A percentile compares a stretch with the other conserved stretches of the same genome.
Evolutionary conservation across 345 rosid species (phyloP).

Genomic region (Ceriops zippeliana): DNA sequence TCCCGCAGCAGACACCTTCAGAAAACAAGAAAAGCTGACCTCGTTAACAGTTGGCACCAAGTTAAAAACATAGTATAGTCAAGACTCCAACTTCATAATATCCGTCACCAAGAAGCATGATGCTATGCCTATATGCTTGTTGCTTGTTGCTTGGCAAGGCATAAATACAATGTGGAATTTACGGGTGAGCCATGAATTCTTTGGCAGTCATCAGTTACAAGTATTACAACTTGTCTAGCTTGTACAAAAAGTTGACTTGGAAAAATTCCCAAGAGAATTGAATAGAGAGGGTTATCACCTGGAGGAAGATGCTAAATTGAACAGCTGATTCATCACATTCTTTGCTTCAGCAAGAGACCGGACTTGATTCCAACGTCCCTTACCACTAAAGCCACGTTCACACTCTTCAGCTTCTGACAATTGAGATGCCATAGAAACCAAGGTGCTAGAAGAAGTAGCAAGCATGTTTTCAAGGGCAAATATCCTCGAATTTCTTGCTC

Average conservation of each 20-base stretch:
- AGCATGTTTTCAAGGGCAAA: conserved; percentile 98
- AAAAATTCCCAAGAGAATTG: not conserved
- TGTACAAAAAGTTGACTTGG: not conserved
- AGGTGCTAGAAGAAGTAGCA: conserved; percentile 70
- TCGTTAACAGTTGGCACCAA: not conserved
- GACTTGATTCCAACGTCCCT: conserved; percentile 97
- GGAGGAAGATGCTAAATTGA: conserved; percentile 79
- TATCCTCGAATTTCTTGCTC: conserved; percentile 90
- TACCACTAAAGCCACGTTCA: conserved; percentile 80
- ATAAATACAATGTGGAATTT: too few species aligned
- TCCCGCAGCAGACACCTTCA: conserved; percentile 75
- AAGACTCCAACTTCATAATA: too few species aligned
- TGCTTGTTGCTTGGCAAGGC: too few species aligned
- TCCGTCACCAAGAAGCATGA: too few species aligned
- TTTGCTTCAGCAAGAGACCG: conserved; percentile 86
- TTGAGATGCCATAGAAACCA: conserved; percentile 97
- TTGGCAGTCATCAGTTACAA: not conserved
- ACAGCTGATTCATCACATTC: conserved; percentile 74
- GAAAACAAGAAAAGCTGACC: conserved; percentile 12
- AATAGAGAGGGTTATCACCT: conserved; percentile 44
- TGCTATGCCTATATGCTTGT: too few species aligned
- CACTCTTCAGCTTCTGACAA: conserved; percentile 97
- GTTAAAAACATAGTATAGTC: too few species aligned
- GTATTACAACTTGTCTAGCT: not conserved
- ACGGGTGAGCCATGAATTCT: too few species aligned